These are phyloP conservation scores for Ajuga reptans DNA, from an alignment of 305 asterid species.

Conservation along the genomic window DNA sequence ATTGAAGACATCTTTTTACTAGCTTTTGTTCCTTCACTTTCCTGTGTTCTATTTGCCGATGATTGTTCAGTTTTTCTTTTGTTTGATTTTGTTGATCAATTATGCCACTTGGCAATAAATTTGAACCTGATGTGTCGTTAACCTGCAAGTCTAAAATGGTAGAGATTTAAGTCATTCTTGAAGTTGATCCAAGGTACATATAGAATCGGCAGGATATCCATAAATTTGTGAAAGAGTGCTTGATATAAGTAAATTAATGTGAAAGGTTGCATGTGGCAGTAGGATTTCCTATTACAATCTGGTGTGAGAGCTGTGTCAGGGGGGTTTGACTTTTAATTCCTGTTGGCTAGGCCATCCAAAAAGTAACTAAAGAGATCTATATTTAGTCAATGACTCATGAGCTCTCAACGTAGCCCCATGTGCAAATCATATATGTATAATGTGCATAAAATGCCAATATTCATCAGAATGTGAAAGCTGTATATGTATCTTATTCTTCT, in stretches of 20 bases:
- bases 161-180: background rate
- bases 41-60: conserved; percentile 1
- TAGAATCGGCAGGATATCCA: conserved; percentile 6
- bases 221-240: background rate
- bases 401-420: background rate
- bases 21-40: background rate
- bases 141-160: conserved; percentile 12
- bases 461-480: background rate
- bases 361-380: background rate
- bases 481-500: background rate
- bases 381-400: background rate
- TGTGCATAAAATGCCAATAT: background rate
- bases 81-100: conserved; percentile 8
- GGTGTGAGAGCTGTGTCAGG: background rate
- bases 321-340: conserved; percentile 12
- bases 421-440: conserved; percentile 8
- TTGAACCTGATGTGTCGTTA: background rate
- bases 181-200: conserved; percentile 10
- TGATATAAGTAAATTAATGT: conserved; percentile 2
- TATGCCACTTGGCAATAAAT: conserved; percentile 2
- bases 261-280: conserved; percentile 10
- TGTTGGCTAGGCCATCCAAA: conserved; percentile 10
- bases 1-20: background rate
- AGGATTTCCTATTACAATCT: conserved; percentile 4
- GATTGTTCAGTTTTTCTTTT: conserved; percentile 1